These are phyloP conservation scores for Rosa hybrid DNA, from an alignment of 331 rosid genomes.

Conservation along the genomic window DNA sequence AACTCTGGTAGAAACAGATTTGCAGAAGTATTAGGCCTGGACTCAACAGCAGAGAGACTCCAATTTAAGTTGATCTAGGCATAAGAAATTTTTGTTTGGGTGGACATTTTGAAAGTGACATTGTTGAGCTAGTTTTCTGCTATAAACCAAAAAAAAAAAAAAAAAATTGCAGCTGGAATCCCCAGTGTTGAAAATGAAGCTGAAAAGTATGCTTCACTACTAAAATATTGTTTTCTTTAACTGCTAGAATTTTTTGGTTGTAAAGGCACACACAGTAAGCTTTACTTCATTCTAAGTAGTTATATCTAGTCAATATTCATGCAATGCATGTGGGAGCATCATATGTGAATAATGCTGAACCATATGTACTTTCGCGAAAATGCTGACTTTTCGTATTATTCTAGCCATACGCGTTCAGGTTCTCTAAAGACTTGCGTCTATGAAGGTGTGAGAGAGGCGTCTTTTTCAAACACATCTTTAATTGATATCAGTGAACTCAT, in stretches of 20 bases:
- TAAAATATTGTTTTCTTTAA: not conserved
- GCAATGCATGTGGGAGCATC: not conserved
- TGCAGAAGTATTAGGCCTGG: not conserved
- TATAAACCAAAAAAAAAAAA: not conserved
- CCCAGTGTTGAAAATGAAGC: not conserved
- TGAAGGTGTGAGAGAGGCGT: slow-evolving; percentile 76
- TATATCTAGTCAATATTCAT: not conserved
- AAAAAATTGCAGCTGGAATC: not conserved
- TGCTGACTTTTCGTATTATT: slow-evolving; percentile 40
- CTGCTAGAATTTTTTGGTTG: not conserved
- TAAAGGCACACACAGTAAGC: not conserved
- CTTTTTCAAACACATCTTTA: slow-evolving; percentile 56
- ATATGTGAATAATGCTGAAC: not conserved
- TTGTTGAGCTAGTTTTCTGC: not conserved
- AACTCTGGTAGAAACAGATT: not conserved
- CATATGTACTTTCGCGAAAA: not conserved
- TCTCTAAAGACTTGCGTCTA: slow-evolving; percentile 76
- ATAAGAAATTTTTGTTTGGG: not conserved
- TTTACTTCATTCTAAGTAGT: not conserved
- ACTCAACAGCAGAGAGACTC: not conserved
- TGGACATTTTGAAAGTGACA: not conserved
- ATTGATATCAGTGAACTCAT: slow-evolving; percentile 67
- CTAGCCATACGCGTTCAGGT: slow-evolving; percentile 80
- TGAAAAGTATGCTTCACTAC: too few relatives aligned
- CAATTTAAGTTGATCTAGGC: not conserved